Conservation (phyloP, 495 filamentous ascomycete species). For the Sphaerosporella brunnea region DNA sequence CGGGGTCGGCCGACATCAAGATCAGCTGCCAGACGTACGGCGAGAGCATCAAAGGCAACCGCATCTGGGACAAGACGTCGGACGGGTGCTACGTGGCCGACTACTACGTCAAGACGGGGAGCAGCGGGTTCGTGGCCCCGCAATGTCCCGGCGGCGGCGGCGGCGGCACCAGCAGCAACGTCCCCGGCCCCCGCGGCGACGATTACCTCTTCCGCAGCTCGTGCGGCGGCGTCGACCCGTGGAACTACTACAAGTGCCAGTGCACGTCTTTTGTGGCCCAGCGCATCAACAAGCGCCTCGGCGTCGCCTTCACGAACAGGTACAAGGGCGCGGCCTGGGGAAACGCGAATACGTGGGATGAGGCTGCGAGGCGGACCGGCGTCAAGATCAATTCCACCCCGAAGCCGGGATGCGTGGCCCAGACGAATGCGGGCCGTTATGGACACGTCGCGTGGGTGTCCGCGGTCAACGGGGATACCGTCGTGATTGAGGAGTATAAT, state of each 20-base stretch:
- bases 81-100: conserved; percentile 26
- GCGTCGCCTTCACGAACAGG: conserved; percentile 18
- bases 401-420: conserved; percentile 17
- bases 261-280: conserved; percentile 24
- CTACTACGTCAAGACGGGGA: conserved; percentile 24
- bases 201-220: conserved; percentile 21
- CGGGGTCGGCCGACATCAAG: conserved; percentile 14
- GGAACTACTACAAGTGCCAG: conserved; percentile 21
- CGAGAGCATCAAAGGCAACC: too few species aligned
- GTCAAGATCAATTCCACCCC: conserved; percentile 20
- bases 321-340: conserved; percentile 23
- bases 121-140: conserved; percentile 16
- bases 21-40: conserved; percentile 23
- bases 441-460: conserved; percentile 24
- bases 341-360: conserved; percentile 22
- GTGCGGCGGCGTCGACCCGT: conserved; percentile 17
- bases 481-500: conserved; percentile 26
- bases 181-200: conserved; percentile 17
- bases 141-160: too few species aligned
- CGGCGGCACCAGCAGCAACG: not conserved
- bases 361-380: conserved; percentile 10
- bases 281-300: conserved; percentile 20
- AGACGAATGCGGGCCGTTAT: conserved; percentile 12
- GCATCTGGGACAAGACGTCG: conserved; percentile 26
- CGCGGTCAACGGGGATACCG: conserved; percentile 11